Percentiles rank a stretch among this genome's conserved stretches.
Conservation (phyloP, 2,329 filamentous ascomycete species). For the Anisogramma anomala region DNA sequence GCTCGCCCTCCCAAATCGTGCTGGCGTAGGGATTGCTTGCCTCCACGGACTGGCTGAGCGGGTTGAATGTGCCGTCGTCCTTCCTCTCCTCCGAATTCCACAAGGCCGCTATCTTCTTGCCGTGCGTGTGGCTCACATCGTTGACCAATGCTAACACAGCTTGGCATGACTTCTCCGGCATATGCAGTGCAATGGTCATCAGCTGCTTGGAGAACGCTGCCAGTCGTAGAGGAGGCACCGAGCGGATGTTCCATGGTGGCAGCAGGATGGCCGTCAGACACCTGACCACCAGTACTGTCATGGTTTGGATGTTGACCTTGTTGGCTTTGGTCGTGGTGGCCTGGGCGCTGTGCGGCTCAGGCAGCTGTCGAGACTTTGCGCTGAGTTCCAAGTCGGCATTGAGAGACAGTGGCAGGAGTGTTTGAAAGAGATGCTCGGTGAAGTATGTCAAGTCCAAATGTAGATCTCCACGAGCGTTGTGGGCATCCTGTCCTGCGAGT, state of each 20-base stretch:
- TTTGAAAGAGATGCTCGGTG: conserved; percentile 83
- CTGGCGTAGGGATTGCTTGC: conserved; percentile 81
- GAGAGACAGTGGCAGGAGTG: conserved; percentile 64
- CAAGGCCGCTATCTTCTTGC: conserved; percentile 67
- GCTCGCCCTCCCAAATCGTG: conserved; percentile 87
- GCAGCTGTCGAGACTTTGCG: conserved; percentile 58
- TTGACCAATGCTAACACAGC: conserved; percentile 68
- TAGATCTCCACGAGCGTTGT: conserved; percentile 68
- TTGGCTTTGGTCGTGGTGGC: conserved; percentile 29
- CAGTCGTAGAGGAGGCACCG: conserved; percentile 71
- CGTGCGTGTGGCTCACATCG: conserved; percentile 70
- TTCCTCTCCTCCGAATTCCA: conserved; percentile 93
- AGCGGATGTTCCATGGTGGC: conserved; percentile 59
- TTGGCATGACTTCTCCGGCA: conserved; percentile 80
- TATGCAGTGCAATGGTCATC: conserved; percentile 66
- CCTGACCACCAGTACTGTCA: conserved; percentile 80
- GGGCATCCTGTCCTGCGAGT: conserved; percentile 83
- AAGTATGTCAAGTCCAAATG: conserved; percentile 93
- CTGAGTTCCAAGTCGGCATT: conserved; percentile 81
- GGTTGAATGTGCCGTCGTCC: conserved; percentile 78
- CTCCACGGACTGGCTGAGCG: conserved; percentile 62
- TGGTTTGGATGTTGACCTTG: conserved; percentile 90
- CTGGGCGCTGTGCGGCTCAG: conserved; percentile 46
- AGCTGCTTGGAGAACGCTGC: conserved; percentile 90
- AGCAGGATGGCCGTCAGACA: conserved; percentile 74